Evolutionary conservation across 2,329 filamentous ascomycete species (phyloP), one percentile per base, ranked within the genome.

Genomic region (Cordyceps javanica): DNA sequence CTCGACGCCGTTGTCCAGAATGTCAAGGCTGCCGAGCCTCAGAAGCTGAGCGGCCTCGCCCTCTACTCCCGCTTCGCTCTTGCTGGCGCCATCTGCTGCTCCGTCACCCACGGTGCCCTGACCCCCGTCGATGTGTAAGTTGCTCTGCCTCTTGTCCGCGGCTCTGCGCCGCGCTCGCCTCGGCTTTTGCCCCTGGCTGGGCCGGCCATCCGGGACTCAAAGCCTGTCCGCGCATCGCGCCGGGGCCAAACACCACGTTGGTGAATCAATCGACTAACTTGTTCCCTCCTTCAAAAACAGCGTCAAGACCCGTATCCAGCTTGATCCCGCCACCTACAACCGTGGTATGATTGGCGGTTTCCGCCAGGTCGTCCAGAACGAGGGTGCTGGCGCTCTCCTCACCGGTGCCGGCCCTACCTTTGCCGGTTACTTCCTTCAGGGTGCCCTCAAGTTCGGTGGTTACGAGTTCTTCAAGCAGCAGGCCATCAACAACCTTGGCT

Each of bases 111-210:
- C 85, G 94, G 93, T 77, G 89, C 83, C 72, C 87, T 97, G 70
- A 99, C 94, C 67, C 94, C 94, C 72, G 91, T 99, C 77, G 94
- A 99, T 89, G 94, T 99, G 93, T 97, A 94, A 77, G 93, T 90
- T 42, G 57, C 52, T n/a, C 23, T 28, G 44, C 13, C 46, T 42
- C 19, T n/a, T 13, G 6, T 21, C 49, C n/a, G 13, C 30, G 2
- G n/a, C n/a, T 44, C 23, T 1, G 5, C 25, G 41, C n/a, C 21
- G 21, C 44, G 44, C 53, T n/a, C n/a, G n/a, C 4, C 9, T 32
- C 44, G 42, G 14, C 28, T 42, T 49, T 26, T n/a, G n/a, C 42
- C 42, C 53, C 44, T 55, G 30, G 42, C 32, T 19, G 13, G 28
- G 6, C 14, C 34, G 44, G 42, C 34, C 16, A 25, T 45, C 53